Evolutionary conservation across 805 yeast genomes (phyloP).

Genomic region (Hagleromyces aurorensis): DNA sequence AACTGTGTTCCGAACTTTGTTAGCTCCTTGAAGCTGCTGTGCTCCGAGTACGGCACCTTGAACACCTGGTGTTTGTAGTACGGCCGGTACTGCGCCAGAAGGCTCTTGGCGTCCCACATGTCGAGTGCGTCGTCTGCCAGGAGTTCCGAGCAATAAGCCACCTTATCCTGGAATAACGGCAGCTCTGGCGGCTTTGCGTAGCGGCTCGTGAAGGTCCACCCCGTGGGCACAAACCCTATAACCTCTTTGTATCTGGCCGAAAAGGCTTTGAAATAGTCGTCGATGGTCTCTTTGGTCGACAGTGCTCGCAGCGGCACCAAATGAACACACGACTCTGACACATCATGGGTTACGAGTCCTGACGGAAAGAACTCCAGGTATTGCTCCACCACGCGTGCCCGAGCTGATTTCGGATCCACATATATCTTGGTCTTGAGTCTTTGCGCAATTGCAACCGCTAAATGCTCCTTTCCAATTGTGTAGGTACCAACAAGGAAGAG

Average conservation of each 20-base stretch:
- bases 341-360: conserved; percentile 37
- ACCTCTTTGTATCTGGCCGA: conserved; percentile 29
- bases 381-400: conserved; percentile 40
- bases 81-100: conserved; percentile 28
- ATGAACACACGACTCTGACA: conserved; percentile 52
- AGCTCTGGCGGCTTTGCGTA: conserved; percentile 11
- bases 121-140: conserved; percentile 9
- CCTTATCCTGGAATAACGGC: conserved; percentile 11
- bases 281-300: conserved; percentile 30
- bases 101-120: conserved; percentile 12
- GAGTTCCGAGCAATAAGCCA: conserved; percentile 11
- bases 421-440: conserved; percentile 45
- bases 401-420: conserved; percentile 29
- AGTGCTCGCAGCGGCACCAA: conserved; percentile 61
- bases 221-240: conserved; percentile 80
- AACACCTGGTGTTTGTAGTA: conserved; percentile 40
- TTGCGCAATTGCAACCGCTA: conserved; percentile 62
- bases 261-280: conserved; percentile 18
- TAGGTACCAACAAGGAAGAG: conserved; percentile 68
- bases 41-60: conserved; percentile 85
- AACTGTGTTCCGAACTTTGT: conserved; percentile 52
- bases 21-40: conserved; percentile 80
- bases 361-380: conserved; percentile 40
- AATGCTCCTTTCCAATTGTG: conserved; percentile 84
- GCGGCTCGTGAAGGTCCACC: conserved; percentile 61